Evolutionary conservation across 192 early-diverging fungal species (phyloP).

Genomic region (Phycomyces blakesleeanus): DNA sequence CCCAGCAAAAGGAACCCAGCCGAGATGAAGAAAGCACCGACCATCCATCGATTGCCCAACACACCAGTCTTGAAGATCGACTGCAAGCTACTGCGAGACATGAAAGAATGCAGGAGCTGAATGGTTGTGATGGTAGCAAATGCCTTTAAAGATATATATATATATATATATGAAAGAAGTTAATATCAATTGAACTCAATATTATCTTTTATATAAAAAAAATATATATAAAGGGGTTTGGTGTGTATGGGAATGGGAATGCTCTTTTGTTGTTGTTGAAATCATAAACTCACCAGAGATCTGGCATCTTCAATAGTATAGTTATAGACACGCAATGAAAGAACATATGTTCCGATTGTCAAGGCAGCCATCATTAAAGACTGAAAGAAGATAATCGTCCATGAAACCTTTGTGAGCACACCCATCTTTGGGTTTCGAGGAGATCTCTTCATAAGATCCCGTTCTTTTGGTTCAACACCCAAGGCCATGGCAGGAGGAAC

Average conservation of each 20-base stretch:
- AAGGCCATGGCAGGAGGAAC: slow-evolving; percentile 94
- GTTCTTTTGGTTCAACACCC: slow-evolving; percentile 85
- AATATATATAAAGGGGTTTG: too few relatives aligned
- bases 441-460: slow-evolving; percentile 76
- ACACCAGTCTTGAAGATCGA: slow-evolving; percentile 78
- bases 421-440: slow-evolving; percentile 75
- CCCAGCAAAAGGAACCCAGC: slow-evolving; percentile 72
- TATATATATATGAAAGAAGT: slow-evolving; percentile 2
- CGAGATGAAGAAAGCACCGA: slow-evolving; percentile 69
- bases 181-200: background rate
- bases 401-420: slow-evolving; percentile 65
- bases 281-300: slow-evolving; percentile 41
- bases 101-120: slow-evolving; percentile 86
- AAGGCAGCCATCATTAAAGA: slow-evolving; percentile 63
- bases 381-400: slow-evolving; percentile 67
- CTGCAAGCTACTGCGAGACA: slow-evolving; percentile 67
- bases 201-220: too few relatives aligned
- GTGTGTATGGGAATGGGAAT: too few relatives aligned
- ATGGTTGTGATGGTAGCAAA: slow-evolving; percentile 82
- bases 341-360: slow-evolving; percentile 60
- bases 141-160: slow-evolving; percentile 37
- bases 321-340: slow-evolving; percentile 43
- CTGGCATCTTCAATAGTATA: slow-evolving; percentile 37
- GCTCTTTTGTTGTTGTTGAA: too few relatives aligned
- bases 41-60: slow-evolving; percentile 75